Base-by-base conservation (phyloP, 495 filamentous ascomycete genomes). In the Friedmanniomyces simplex region DNA sequence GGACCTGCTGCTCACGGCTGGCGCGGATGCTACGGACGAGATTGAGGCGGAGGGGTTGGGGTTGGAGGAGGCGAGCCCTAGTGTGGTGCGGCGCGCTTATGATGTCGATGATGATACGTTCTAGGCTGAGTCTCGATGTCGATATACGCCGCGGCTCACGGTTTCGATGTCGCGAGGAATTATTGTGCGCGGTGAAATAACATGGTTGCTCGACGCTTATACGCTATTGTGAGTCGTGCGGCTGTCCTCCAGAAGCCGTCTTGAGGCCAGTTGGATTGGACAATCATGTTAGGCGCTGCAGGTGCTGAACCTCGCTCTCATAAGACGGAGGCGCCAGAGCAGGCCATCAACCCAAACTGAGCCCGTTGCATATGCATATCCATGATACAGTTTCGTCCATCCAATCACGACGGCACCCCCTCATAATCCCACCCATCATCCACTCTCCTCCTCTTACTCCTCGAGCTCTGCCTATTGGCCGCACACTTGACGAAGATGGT, bases 1-100 rank as follows among this genome's bases (percentile, higher is more conserved):
- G 39, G 88, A 97, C 69, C 76, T 99, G 26, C 73, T 97, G 13
- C 74, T 86, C 41, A 95, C 89, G 4, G 94, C 94, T 14, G 89
- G 89, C 1, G 88, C 77, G n/a, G 76, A 78, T 53, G 71, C 75
- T 14, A 78, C 59, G 25, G 65, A 65, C 37, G 64, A 66, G 16
- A 59, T 59, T n/a, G 42, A 50, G 42, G 48, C 28, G 0, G 64
- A 59, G 4, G 58, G 49, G 18, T 52, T 57, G 2, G 25, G 18
- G 14, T 14, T 45, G 24, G 61, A 60, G 45, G 61, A 63, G 28
- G 25, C 54, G 37, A 66, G 63, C 54, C 63, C 63, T 39, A 66
- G 63, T 43, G 63, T 66, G 10, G 57, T 66, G 34, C 13, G 61
- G 52, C 41, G 61, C 37, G 56, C 37, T 20, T 59, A 24, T 22